Evolutionary conservation across 139 green algal genomes (phyloP), one percentile per base, ranked within the genome.

Genomic region (Tetradesmus lagerheimii): DNA sequence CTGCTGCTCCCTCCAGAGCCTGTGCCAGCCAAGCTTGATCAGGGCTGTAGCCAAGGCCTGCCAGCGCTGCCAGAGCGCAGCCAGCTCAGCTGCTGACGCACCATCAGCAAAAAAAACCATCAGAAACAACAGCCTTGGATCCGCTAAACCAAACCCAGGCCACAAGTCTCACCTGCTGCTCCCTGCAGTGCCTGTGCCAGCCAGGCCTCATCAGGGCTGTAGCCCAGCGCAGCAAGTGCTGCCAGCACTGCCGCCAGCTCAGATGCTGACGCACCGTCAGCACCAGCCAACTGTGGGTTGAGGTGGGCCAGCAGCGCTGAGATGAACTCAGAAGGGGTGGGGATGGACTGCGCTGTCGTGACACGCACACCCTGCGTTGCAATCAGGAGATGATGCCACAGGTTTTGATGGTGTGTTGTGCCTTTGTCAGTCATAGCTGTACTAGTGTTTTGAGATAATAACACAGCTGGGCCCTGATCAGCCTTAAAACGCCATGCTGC

Each of bases 361-460:
- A 27, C 45, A 25, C 85, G 71, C n/a, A 89, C 29, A 27, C 85
- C 85, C 85, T 89, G 85, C 71, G 43, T 74, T 74, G 62, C 6
- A 9, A 74, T 8, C 11, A 76, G 18, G 11, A 23, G n/a, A n/a
- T n/a, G n/a, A n/a, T n/a, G n/a, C n/a, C n/a, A n/a, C n/a, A n/a
- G n/a, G n/a, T n/a, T n/a, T n/a, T n/a, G n/a, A n/a, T n/a, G n/a
- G n/a, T n/a, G 25, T n/a, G 62, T 29, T 12, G 8, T 15, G 25
- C 14, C 15, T 31, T 71, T 71, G 57, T 31, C 57, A 71, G 57
- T 23, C 57, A 23, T 23, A 71, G 57, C 57, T n/a, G 3, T 6
- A 23, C 57, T 23, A 71, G 23, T n/a, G 57, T 23, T 23, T 71
- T 20, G 20, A 71, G 57, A 23, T 23, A 71, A 23, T 14, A 11